Conservation (phyloP, 2,329 filamentous ascomycete genomes). For the Fusarium bulbicola region DNA sequence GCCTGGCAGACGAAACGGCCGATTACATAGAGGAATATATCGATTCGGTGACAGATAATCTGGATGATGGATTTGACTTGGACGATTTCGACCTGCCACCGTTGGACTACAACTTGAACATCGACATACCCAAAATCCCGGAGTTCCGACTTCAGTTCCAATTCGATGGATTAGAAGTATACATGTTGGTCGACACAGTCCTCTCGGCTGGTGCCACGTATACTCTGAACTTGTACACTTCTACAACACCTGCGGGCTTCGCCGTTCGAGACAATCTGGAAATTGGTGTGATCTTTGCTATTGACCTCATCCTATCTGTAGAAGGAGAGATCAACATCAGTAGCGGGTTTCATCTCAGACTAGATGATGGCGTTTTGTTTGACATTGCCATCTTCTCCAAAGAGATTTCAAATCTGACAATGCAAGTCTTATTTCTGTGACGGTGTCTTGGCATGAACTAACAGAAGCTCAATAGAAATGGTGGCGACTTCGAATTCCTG, state of each 20-base stretch:
- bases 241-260: background rate
- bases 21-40: background rate
- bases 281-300: background rate
- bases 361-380: background rate
- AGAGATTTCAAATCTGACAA: background rate
- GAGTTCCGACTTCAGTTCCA: background rate
- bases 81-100: background rate
- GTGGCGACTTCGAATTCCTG: background rate
- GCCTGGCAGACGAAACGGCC: background rate
- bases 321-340: background rate
- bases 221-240: background rate
- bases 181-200: background rate
- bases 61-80: background rate
- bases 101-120: background rate
- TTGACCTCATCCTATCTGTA: background rate
- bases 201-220: background rate
- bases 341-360: background rate
- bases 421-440: background rate
- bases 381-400: background rate
- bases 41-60: background rate
- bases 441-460: rapidly evolving
- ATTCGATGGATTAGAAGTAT: background rate
- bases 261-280: background rate
- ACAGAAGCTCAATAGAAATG: background rate
- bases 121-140: background rate